A percentile compares a stretch with the other conserved stretches of the same genome.
phyloP scores from a whole-genome alignment of 2,329 filamentous ascomycete genomes.

The Plenodomus tracheiphilus region DNA sequence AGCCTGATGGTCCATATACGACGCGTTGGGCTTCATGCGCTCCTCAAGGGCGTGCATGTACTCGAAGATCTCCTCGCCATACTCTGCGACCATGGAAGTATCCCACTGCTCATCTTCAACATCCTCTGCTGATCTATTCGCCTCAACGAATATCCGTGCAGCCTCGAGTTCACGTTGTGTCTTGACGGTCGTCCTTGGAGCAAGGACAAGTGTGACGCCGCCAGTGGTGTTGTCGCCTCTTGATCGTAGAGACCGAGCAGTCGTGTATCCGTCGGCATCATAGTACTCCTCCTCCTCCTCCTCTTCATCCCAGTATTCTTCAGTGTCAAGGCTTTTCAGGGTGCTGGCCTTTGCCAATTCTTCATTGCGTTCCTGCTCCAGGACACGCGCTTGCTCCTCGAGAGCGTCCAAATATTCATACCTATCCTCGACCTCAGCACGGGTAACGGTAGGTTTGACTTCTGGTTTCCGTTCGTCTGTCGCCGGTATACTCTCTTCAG shows the following conservation, averaged over 20 bases:
- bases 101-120: slow-evolving; percentile 89
- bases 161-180: slow-evolving; percentile 72
- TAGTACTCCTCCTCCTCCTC: slow-evolving; percentile 78
- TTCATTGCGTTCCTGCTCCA: slow-evolving; percentile 44
- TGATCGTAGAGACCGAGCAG: slow-evolving; percentile 76
- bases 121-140: slow-evolving; percentile 69
- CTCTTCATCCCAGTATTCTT: slow-evolving; percentile 73
- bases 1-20: slow-evolving; percentile 97
- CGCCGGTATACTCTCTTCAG: slow-evolving; percentile 14
- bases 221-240: slow-evolving; percentile 73
- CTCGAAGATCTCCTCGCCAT: slow-evolving; percentile 90
- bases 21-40: slow-evolving; percentile 80
- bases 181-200: slow-evolving; percentile 71
- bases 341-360: slow-evolving; percentile 35
- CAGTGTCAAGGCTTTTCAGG: slow-evolving; percentile 52
- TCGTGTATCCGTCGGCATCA: slow-evolving; percentile 71
- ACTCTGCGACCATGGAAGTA: slow-evolving; percentile 96
- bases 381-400: slow-evolving; percentile 40
- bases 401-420: slow-evolving; percentile 44
- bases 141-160: slow-evolving; percentile 68
- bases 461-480: slow-evolving; percentile 20
- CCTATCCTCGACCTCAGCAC: slow-evolving; percentile 21
- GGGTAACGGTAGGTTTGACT: not conserved
- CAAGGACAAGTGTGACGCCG: slow-evolving; percentile 66
- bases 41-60: slow-evolving; percentile 92